Base-by-base conservation (phyloP, 2,329 filamentous ascomycete species). In the Aspergillus sp. region DNA sequence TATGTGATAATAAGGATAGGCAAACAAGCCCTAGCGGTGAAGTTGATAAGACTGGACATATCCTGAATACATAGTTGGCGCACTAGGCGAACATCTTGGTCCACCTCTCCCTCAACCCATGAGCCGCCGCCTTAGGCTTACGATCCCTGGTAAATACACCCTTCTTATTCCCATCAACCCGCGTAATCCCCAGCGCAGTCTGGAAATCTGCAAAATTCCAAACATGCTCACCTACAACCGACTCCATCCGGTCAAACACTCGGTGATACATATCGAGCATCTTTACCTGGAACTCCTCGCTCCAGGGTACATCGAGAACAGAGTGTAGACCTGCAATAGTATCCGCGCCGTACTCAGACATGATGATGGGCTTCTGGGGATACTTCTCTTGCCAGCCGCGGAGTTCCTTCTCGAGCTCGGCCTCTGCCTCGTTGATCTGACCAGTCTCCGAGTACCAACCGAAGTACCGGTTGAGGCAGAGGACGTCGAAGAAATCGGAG, bases 271-370 rank as follows among this genome's bases (percentile, higher is more conserved):
- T 61, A 15, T 59, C 53, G 12, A 66, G 45, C 17, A 63, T 42
- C 6, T 44, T 9, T 1, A 48, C 44, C 46, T 64, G 60, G 46
- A 57, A 64, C 49, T 64, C 62, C 43, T 66, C 61, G 19, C 56
- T 60, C 60, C 61, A 64, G 2, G 57, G 58, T 4, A 63, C 35
- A 6, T 53, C 56, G 0, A 47, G 25, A 1, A 60, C 48, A 3
- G 61, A 51, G 45, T 65, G 62, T 15, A 65, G 39, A 0, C 63
- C 63, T 0, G 62, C 49, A 3, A 61, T 15, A 0, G 60, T 60
- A 41, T 65, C 63, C 0, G 58, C 61, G 0, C 63, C 62, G 19
- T 64, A 64, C 47, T 64, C 62, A 1, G 53, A 49, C 49, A 64
- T 60, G 23, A 64, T 49, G 17, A 65, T 65, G 0, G 62, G 62